Conservation (phyloP, 352 stramenopile genomes). For the Globisporangium abappressorium region DNA sequence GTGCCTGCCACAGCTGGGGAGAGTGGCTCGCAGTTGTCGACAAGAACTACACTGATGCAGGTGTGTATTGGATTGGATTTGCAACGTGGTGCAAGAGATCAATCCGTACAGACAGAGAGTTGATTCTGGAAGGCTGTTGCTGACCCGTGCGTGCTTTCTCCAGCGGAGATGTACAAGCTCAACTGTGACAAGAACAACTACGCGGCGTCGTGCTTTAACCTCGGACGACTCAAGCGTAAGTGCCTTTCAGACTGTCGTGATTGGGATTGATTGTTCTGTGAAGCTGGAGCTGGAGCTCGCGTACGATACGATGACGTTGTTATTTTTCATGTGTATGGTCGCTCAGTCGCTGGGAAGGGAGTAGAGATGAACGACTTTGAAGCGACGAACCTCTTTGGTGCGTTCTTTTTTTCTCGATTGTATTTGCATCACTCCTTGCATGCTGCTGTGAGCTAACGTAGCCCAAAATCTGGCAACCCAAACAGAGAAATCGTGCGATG, state of each 20-base stretch:
- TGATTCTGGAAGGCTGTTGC: background rate
- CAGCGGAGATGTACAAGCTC: slow-evolving; percentile 76
- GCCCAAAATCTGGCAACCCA: background rate
- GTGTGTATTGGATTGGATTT: slow-evolving; percentile 21
- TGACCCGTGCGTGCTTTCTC: background rate
- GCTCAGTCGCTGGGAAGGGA: slow-evolving; percentile 74
- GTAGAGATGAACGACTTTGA: slow-evolving; percentile 63
- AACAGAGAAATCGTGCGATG: slow-evolving; percentile 76
- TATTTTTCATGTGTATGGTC: background rate
- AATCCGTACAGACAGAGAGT: background rate
- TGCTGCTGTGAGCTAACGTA: background rate
- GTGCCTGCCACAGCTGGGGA: slow-evolving; percentile 83
- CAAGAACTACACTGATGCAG: slow-evolving; percentile 79
- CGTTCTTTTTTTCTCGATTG: background rate
- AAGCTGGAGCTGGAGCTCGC: background rate
- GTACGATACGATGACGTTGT: background rate
- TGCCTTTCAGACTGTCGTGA: background rate
- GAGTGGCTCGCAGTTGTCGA: slow-evolving; percentile 86
- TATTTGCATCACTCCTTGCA: background rate
- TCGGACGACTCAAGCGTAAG: slow-evolving; percentile 77
- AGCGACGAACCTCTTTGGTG: slow-evolving; percentile 72
- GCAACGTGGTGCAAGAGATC: background rate
- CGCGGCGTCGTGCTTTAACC: slow-evolving; percentile 83
- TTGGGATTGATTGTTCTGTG: background rate
- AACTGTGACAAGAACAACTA: slow-evolving; percentile 85